Percentiles rank a stretch among this genome's conserved stretches.
Evolutionary conservation across 148 eudicot genomes (phyloP).

Genomic region (Dysphania ambrosioides): DNA sequence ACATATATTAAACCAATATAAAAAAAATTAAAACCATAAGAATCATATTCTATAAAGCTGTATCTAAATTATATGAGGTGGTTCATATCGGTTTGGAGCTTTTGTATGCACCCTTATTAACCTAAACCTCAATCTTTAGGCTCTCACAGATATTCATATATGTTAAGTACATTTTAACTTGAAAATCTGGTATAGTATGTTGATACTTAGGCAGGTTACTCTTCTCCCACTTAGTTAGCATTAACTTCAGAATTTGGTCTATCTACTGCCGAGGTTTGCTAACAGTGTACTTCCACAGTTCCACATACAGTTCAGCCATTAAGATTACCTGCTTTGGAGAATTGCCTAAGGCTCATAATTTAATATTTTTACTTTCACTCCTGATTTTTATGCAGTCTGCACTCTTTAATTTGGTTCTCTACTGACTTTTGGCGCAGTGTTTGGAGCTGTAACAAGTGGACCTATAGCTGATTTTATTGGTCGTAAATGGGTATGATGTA

Average conservation of each 20-base stretch:
- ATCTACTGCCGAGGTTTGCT: slow-evolving; percentile 64
- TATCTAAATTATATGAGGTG: no score
- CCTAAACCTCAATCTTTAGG: neutral
- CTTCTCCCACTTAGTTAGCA: slow-evolving; percentile 77
- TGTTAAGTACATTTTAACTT: no score
- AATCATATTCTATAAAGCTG: no score
- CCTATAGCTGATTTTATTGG: slow-evolving; percentile 77
- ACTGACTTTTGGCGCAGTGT: slow-evolving; percentile 86
- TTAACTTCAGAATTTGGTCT: slow-evolving; percentile 60
- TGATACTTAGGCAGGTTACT: slow-evolving; percentile 65
- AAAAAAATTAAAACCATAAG: no score
- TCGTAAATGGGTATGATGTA: slow-evolving; percentile 74
- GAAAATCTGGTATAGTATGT: no score
- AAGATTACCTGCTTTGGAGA: neutral
- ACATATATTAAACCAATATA: no score
- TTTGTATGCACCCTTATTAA: slow-evolving; percentile 45
- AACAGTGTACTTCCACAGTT: neutral
- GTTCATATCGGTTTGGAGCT: slow-evolving; percentile 78
- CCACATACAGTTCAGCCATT: no score
- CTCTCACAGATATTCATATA: no score
- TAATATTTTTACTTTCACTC: neutral
- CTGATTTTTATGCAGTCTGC: slow-evolving; percentile 51
- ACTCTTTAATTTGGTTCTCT: slow-evolving; percentile 83
- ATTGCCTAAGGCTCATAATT: neutral
- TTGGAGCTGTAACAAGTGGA: slow-evolving; percentile 89